phyloP scores from a whole-genome alignment of 2,329 filamentous ascomycete species.

The Dactylellina parvicollis region DNA sequence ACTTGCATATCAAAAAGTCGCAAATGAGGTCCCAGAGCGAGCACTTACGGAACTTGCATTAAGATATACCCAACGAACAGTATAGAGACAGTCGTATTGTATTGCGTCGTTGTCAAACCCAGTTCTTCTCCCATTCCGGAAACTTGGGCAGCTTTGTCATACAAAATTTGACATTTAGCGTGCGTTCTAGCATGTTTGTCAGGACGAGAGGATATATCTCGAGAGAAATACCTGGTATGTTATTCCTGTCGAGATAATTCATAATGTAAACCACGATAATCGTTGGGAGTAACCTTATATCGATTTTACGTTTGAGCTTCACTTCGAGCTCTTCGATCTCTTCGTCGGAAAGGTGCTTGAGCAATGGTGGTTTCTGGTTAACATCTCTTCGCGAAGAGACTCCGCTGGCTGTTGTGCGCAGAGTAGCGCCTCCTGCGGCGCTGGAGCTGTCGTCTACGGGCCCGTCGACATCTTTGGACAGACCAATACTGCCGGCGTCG shows the following conservation, averaged over 20 bases:
- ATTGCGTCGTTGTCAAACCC: conserved; percentile 62
- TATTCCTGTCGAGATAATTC: conserved; percentile 75
- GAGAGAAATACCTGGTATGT: conserved; percentile 63
- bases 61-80: conserved; percentile 62
- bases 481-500: conserved; percentile 65
- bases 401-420: conserved; percentile 14
- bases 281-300: conserved; percentile 73
- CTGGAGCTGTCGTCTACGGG: conserved; percentile 63
- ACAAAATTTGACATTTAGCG: neutral
- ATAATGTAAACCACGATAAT: conserved; percentile 79
- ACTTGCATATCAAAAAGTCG: too few species aligned
- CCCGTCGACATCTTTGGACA: conserved; percentile 87
- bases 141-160: conserved; percentile 63
- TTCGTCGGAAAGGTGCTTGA: conserved; percentile 65
- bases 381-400: conserved; percentile 15
- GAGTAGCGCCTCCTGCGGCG: conserved; percentile 2
- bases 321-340: conserved; percentile 68
- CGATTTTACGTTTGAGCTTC: conserved; percentile 75
- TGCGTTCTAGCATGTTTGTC: too few species aligned
- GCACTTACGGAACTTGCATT: conserved; percentile 59
- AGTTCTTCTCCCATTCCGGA: conserved; percentile 66
- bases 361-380: conserved; percentile 58
- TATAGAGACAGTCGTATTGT: conserved; percentile 63
- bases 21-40: too few species aligned
- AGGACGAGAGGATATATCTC: neutral